Evolutionary conservation across 2,329 filamentous ascomycete species (phyloP).

Genomic region (Fusarium nanum): DNA sequence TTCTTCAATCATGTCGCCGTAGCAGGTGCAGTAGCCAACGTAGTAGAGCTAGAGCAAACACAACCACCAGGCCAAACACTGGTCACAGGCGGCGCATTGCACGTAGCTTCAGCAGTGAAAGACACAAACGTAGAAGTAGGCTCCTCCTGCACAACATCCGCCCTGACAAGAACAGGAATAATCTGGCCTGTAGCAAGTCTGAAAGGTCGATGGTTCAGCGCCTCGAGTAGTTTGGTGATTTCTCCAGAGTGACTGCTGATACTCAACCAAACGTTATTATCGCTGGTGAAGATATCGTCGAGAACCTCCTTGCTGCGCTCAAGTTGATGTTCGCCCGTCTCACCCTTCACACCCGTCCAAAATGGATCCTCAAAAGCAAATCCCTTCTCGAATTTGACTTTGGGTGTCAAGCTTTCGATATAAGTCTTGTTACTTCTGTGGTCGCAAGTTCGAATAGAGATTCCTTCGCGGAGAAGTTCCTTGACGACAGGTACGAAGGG

Average conservation of each 20-base stretch:
- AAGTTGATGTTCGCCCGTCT: slow-evolving; percentile 61
- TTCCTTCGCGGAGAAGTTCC: slow-evolving; percentile 73
- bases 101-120: slow-evolving; percentile 58
- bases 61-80: slow-evolving; percentile 57
- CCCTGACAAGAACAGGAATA: slow-evolving; percentile 75
- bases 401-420: slow-evolving; percentile 64
- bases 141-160: slow-evolving; percentile 55
- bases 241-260: slow-evolving; percentile 71
- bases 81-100: slow-evolving; percentile 57
- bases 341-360: slow-evolving; percentile 57
- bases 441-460: slow-evolving; percentile 77
- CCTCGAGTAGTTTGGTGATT: slow-evolving; percentile 63
- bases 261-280: slow-evolving; percentile 67
- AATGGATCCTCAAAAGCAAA: slow-evolving; percentile 67
- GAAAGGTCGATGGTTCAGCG: slow-evolving; percentile 71
- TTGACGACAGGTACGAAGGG: slow-evolving; percentile 71
- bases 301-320: slow-evolving; percentile 61
- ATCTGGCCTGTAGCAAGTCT: slow-evolving; percentile 73
- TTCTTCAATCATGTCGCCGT: slow-evolving; percentile 22
- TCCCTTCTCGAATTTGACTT: slow-evolving; percentile 67
- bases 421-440: slow-evolving; percentile 65
- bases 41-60: slow-evolving; percentile 52
- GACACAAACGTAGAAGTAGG: slow-evolving; percentile 47
- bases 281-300: slow-evolving; percentile 66
- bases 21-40: slow-evolving; percentile 33